A percentile compares a stretch with the other conserved stretches of the same genome.
These are phyloP conservation scores for Fusarium sororula DNA, from an alignment of 2,329 filamentous ascomycete species.

Conservation along the genomic window DNA sequence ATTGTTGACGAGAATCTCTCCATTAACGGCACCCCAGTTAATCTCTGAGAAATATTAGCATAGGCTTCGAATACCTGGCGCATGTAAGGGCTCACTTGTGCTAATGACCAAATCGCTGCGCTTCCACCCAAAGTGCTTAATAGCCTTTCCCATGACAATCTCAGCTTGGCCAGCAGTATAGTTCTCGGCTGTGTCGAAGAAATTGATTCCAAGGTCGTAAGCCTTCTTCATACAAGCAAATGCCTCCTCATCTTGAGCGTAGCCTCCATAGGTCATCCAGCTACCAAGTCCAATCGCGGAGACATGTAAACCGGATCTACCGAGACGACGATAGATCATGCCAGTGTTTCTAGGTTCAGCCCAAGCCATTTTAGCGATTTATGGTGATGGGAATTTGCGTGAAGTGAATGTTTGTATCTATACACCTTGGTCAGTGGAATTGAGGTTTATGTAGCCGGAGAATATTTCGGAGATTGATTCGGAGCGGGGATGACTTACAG, in stretches of 20 bases:
- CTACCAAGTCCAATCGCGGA: conserved; percentile 72
- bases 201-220: conserved; percentile 69
- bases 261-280: conserved; percentile 74
- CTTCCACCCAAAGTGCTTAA: conserved; percentile 69
- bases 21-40: conserved; percentile 71
- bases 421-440: not conserved
- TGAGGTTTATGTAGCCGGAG: conserved; percentile 3
- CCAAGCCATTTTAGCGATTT: conserved; percentile 50
- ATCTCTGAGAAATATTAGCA: conserved; percentile 53
- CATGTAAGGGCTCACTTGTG: conserved; percentile 54
- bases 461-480: conserved; percentile 40
- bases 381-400: not conserved
- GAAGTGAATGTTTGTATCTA: not conserved
- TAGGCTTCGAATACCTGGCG: fast-evolving
- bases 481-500: conserved; percentile 31
- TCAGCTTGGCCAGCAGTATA: conserved; percentile 71
- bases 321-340: conserved; percentile 55
- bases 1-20: conserved; percentile 71
- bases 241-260: conserved; percentile 69
- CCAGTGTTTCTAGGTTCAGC: conserved; percentile 55
- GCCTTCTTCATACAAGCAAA: conserved; percentile 70
- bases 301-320: conserved; percentile 69
- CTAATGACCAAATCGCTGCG: conserved; percentile 68
- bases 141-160: conserved; percentile 70
- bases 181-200: conserved; percentile 69